Conservation (phyloP, 2,329 filamentous ascomycete genomes). For the Clarireedia paspali region DNA sequence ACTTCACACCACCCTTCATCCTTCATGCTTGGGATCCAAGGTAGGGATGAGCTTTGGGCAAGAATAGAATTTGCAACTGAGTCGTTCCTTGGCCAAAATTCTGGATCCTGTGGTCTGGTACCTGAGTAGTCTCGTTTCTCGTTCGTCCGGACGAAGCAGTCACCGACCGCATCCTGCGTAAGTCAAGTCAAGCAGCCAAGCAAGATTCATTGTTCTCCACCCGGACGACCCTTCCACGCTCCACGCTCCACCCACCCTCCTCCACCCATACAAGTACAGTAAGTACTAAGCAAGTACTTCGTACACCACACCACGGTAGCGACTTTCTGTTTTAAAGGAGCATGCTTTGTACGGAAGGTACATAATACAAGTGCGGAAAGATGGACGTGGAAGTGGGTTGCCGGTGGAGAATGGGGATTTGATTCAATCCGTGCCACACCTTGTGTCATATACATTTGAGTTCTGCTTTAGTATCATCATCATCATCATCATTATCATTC, state of each 20-base stretch:
- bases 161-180: no score
- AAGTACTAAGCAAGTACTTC: no score
- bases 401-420: no score
- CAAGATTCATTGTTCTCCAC: no score
- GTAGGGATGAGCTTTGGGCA: conserved; percentile 1
- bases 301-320: no score
- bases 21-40: neutral
- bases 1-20: neutral
- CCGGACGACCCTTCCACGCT: no score
- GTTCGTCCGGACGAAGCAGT: neutral
- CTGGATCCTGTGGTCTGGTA: neutral
- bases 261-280: neutral
- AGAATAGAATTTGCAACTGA: neutral
- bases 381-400: no score
- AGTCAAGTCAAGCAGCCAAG: no score
- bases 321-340: no score
- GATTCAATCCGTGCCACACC: neutral
- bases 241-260: neutral
- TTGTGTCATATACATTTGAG: neutral
- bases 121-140: neutral
- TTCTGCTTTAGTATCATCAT: neutral
- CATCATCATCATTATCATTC: no score
- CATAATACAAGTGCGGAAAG: no score
- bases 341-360: no score
- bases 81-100: neutral